A percentile compares a stretch with the other conserved stretches of the same genome.
Evolutionary conservation across 129 eudicot genomes (phyloP).

Genomic region (Logfia minima): DNA sequence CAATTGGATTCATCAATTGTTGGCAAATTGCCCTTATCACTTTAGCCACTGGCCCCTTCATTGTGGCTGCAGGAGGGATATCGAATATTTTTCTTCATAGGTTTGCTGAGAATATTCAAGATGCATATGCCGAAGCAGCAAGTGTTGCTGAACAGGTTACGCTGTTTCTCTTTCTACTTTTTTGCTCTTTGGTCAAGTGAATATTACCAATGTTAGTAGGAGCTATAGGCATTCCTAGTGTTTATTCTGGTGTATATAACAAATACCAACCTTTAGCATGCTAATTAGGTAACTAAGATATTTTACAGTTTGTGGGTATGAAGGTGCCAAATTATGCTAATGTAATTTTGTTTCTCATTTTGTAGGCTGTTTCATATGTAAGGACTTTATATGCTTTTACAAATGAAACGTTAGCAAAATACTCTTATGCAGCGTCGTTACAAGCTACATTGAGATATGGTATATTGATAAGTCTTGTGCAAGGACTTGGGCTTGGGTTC

Average conservation of each 20-base stretch:
- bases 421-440: conserved; percentile 87
- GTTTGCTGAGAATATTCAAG: conserved; percentile 97
- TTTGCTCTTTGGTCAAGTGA: conserved; percentile 9
- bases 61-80: conserved; percentile 99
- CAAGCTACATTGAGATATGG: conserved; percentile 98
- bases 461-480: conserved; percentile 93
- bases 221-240: not conserved
- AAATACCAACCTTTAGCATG: not conserved
- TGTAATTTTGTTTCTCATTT: not conserved
- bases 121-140: conserved; percentile 99
- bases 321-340: not conserved
- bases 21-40: conserved; percentile 96
- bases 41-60: conserved; percentile 90
- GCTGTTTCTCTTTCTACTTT: conserved; percentile 1
- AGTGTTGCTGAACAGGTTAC: conserved; percentile 96
- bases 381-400: conserved; percentile 90
- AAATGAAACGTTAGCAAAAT: conserved; percentile 91
- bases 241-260: not conserved
- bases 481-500: conserved; percentile 98
- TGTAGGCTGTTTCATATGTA: conserved; percentile 85
- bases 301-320: not conserved
- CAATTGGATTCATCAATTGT: conserved; percentile 88
- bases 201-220: conserved; percentile 5
- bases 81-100: conserved; percentile 95
- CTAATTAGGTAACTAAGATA: not conserved